phyloP scores from a whole-genome alignment of 768 basidiomycete species.

The Suillus hirtellus region DNA sequence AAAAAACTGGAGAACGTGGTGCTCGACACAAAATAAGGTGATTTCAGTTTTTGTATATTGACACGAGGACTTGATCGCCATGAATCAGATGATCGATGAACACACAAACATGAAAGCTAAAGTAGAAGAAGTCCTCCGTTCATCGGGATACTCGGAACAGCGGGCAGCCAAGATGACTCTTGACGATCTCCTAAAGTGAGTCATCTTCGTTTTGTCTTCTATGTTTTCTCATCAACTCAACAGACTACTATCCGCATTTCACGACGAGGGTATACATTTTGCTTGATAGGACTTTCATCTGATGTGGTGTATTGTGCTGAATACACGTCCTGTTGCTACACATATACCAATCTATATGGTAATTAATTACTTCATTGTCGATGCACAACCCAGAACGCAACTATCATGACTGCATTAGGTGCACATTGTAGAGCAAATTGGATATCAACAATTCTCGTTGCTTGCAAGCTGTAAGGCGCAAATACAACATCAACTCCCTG shows the following conservation, averaged over 20 bases:
- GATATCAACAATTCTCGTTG: no score
- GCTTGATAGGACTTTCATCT: not conserved
- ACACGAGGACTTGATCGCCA: not conserved
- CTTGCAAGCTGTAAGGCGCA: slow-evolving; percentile 30
- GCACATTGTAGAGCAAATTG: not conserved
- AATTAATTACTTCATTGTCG: not conserved
- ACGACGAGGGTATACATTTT: slow-evolving; percentile 1
- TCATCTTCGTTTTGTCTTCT: slow-evolving; percentile 10
- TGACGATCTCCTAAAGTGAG: slow-evolving; percentile 87
- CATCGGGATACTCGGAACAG: slow-evolving; percentile 71
- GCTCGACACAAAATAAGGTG: slow-evolving; percentile 73
- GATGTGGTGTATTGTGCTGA: not conserved
- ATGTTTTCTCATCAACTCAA: slow-evolving; percentile 52
- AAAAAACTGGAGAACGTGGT: slow-evolving; percentile 91
- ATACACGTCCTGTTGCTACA: not conserved
- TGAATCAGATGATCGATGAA: slow-evolving; percentile 63
- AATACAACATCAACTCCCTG: slow-evolving; percentile 69
- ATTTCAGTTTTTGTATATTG: not conserved
- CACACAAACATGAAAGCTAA: slow-evolving; percentile 66
- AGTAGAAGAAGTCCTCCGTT: slow-evolving; percentile 71
- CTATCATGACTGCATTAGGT: not conserved
- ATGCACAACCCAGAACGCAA: not conserved
- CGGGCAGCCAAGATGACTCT: slow-evolving; percentile 93
- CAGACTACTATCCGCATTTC: slow-evolving; percentile 30
- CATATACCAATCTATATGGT: not conserved